These are phyloP conservation scores for Roridomyces roridus DNA, from an alignment of 768 basidiomycete genomes.

Conservation along the genomic window DNA sequence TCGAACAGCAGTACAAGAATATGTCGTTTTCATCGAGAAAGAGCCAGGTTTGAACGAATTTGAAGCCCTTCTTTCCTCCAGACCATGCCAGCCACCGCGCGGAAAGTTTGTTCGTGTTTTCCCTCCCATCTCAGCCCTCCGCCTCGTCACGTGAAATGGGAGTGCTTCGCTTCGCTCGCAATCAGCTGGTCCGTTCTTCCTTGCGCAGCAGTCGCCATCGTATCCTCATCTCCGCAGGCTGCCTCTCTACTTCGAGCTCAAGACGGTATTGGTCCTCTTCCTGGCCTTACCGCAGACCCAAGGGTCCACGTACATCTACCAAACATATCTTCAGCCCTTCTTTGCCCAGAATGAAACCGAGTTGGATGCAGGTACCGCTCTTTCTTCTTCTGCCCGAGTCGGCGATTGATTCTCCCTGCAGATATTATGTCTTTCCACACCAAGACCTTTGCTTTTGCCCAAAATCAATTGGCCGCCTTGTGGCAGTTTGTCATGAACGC, in stretches of 20 bases:
- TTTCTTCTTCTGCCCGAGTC: neutral
- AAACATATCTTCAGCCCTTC: conserved; percentile 66
- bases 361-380: conserved; percentile 53
- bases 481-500: conserved; percentile 53
- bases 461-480: conserved; percentile 53
- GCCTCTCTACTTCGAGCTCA: conserved; percentile 79
- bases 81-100: no score
- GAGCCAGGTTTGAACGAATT: no score
- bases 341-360: conserved; percentile 61
- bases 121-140: no score
- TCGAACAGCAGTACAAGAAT: no score
- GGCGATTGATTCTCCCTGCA: neutral
- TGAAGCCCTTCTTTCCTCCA: no score
- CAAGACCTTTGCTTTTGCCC: conserved; percentile 61
- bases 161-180: no score
- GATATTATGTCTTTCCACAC: conserved; percentile 56
- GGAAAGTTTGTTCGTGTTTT: no score
- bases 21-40: no score
- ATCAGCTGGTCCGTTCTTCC: conserved; percentile 59
- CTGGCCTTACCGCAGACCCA: conserved; percentile 73
- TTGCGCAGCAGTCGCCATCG: conserved; percentile 15
- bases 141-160: no score
- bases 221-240: conserved; percentile 51
- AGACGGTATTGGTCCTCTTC: conserved; percentile 72
- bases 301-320: conserved; percentile 73